These are phyloP conservation scores for Adansonia gregorii DNA, from an alignment of 441 rosid species.

Conservation along the genomic window DNA sequence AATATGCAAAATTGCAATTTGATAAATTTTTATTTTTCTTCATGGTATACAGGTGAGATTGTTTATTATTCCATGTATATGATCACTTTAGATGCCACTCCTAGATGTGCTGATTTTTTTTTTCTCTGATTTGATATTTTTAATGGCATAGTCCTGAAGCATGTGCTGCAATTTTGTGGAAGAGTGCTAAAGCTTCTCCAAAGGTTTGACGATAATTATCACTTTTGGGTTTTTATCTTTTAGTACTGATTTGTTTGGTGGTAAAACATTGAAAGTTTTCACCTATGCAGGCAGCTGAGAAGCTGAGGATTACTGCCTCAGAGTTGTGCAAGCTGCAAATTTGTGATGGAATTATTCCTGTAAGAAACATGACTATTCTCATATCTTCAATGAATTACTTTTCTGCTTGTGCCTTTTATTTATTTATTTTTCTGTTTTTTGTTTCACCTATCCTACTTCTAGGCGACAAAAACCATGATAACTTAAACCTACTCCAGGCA, in stretches of 20 bases:
- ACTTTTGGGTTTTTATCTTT: slow-evolving; percentile 22
- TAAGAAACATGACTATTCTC: slow-evolving; percentile 39
- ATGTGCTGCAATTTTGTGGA: slow-evolving; percentile 94
- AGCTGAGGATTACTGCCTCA: slow-evolving; percentile 74
- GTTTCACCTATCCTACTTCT: background rate
- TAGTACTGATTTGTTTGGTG: slow-evolving; percentile 22
- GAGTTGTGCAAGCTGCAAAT: slow-evolving; percentile 70
- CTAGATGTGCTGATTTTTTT: slow-evolving; percentile 1
- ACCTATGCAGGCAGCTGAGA: slow-evolving; percentile 78
- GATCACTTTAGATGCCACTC: background rate
- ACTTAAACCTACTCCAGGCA: background rate
- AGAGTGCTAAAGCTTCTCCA: slow-evolving; percentile 83
- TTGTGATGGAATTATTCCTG: slow-evolving; percentile 88
- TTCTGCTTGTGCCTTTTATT: background rate
- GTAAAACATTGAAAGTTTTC: slow-evolving; percentile 12
- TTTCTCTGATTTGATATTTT: slow-evolving; percentile 8
- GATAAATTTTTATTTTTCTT: background rate
- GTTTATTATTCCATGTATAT: background rate
- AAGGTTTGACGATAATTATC: slow-evolving; percentile 47
- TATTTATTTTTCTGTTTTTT: background rate
- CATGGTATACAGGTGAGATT: background rate
- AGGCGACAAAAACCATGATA: background rate
- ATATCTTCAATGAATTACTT: slow-evolving; percentile 3
- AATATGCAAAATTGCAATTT: background rate
- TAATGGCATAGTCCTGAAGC: slow-evolving; percentile 78